Evolutionary conservation across 331 rosid species (phyloP).

Genomic region (Acacia pycnantha): DNA sequence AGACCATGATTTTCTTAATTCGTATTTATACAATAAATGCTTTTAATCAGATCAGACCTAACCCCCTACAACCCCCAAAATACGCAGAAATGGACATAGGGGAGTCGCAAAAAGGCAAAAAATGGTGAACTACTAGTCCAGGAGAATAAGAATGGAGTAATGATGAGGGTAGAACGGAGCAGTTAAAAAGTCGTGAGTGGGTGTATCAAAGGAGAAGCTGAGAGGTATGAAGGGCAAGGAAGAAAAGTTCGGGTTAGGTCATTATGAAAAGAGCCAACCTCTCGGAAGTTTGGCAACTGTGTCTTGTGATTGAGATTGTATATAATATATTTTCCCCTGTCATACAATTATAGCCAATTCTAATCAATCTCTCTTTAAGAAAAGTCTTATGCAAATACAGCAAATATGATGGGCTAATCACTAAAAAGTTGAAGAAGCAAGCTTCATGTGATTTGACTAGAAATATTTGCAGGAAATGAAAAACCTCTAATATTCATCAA

Average conservation of each 20-base stretch:
- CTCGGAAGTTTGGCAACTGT: not conserved
- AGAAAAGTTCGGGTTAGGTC: not conserved
- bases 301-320: not conserved
- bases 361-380: not conserved
- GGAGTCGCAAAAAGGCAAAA: not conserved
- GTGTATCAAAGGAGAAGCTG: not conserved
- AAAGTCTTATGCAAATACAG: not conserved
- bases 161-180: not conserved
- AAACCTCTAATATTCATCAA: not conserved
- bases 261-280: not conserved
- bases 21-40: not conserved
- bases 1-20: not conserved
- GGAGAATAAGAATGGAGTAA: not conserved
- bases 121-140: not conserved
- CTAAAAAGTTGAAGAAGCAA: conserved; percentile 11
- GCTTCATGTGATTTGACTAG: not conserved
- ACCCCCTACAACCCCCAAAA: not conserved
- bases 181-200: not conserved
- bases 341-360: not conserved
- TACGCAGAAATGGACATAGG: not conserved
- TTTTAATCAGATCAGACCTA: not conserved
- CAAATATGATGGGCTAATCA: not conserved
- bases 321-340: not conserved
- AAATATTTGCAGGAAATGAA: conserved; percentile 11
- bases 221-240: not conserved